A percentile compares a stretch with the other conserved stretches of the same genome.
Evolutionary conservation across 208 protist species (phyloP).

Genomic region (Balamuthia mandrillaris): DNA sequence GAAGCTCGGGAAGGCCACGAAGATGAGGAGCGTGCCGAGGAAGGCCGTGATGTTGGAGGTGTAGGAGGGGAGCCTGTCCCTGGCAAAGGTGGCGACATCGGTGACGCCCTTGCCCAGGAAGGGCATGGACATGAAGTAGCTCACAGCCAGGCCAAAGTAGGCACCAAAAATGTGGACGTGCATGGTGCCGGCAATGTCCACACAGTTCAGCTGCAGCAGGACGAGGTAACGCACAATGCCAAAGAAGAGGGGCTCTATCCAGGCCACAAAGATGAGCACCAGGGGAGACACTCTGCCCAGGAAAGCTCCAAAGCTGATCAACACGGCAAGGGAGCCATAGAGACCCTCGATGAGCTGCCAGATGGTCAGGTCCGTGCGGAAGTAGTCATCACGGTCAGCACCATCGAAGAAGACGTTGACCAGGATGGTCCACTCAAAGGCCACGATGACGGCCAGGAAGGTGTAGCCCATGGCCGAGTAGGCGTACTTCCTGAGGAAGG

Average conservation of each 20-base stretch:
- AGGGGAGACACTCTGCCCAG: neutral
- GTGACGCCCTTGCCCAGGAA: neutral
- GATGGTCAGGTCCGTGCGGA: too few species aligned
- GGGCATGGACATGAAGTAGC: too few species aligned
- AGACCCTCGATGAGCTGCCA: too few species aligned
- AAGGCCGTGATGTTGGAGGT: neutral
- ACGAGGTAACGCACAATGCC: neutral
- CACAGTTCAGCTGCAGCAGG: neutral
- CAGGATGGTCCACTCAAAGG: neutral
- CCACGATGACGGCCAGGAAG: neutral
- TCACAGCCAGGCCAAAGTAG: neutral
- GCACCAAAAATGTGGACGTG: slow-evolving; percentile 1
- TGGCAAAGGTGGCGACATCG: neutral
- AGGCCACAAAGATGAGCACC: neutral
- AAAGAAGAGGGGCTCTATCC: neutral
- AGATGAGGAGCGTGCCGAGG: slow-evolving; percentile 19
- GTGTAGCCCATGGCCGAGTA: slow-evolving; percentile 15
- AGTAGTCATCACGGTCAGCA: neutral
- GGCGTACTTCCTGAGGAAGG: slow-evolving; percentile 32
- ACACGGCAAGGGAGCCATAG: too few species aligned
- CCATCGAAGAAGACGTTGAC: neutral
- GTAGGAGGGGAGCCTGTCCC: slow-evolving; percentile 24
- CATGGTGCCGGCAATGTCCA: neutral
- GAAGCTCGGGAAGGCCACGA: slow-evolving; percentile 5
- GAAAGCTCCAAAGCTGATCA: too few species aligned